These are phyloP conservation scores for Vinca minor DNA, from an alignment of 257 asterid species.

Conservation along the genomic window DNA sequence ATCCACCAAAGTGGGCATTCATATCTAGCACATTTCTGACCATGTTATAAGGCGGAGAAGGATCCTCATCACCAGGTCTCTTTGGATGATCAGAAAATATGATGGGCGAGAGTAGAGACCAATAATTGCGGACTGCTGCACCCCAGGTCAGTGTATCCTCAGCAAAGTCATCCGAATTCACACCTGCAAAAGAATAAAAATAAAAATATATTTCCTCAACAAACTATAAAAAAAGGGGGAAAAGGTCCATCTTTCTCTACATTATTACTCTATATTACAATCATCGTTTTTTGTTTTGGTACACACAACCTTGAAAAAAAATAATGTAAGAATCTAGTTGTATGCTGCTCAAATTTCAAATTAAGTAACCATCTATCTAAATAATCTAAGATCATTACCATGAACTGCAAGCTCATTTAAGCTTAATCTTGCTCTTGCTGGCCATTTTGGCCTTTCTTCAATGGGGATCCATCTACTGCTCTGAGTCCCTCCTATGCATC, in stretches of 20 bases:
- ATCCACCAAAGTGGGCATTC: constrained; percentile 92
- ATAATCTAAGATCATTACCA: constrained; percentile 36
- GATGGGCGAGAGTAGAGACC: constrained; percentile 94
- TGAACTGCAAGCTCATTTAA: constrained; percentile 58
- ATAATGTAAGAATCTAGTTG: neutral
- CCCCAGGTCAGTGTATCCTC: constrained; percentile 71
- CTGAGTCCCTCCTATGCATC: constrained; percentile 85
- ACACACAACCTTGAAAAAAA: neutral
- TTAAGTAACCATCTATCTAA: neutral
- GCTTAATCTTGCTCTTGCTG: constrained; percentile 54
- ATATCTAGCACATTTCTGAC: constrained; percentile 95
- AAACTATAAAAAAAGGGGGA: neutral
- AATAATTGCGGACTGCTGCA: constrained; percentile 67
- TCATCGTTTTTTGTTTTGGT: neutral
- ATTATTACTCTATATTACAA: too few relatives aligned
- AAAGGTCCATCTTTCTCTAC: neutral
- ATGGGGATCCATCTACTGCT: constrained; percentile 84
- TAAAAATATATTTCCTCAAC: neutral
- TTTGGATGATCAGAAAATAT: constrained; percentile 98
- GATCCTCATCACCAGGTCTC: constrained; percentile 99
- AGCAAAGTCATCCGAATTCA: constrained; percentile 52
- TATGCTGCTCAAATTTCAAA: neutral
- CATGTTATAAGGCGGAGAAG: constrained; percentile 99
- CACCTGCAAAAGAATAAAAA: constrained; percentile 40
- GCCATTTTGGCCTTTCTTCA: constrained; percentile 75